These are phyloP conservation scores for Auricularia heimuer DNA, from an alignment of 768 basidiomycete genomes.

Conservation along the genomic window DNA sequence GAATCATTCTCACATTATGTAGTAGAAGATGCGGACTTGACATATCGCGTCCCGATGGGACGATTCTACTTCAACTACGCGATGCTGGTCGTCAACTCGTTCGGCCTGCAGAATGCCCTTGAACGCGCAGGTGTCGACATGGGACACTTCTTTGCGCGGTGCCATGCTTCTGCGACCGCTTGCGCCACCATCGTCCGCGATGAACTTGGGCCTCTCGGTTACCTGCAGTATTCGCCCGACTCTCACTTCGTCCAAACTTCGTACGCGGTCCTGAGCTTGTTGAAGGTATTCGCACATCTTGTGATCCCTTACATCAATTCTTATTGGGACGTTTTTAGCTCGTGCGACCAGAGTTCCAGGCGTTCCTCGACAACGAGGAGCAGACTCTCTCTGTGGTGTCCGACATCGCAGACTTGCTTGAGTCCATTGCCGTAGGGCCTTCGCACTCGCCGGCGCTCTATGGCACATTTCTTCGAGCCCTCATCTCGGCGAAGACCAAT, in stretches of 20 bases:
- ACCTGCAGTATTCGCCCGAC: slow-evolving; percentile 77
- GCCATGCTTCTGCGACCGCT: slow-evolving; percentile 59
- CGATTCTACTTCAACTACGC: slow-evolving; percentile 81
- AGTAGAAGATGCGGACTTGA: slow-evolving; percentile 19
- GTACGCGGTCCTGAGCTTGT: slow-evolving; percentile 85
- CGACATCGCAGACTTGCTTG: slow-evolving; percentile 74
- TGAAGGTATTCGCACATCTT: slow-evolving; percentile 55
- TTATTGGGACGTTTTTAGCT: slow-evolving; percentile 36
- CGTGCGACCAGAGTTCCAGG: slow-evolving; percentile 73
- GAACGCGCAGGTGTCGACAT: slow-evolving; percentile 66
- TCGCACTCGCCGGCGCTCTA: slow-evolving; percentile 88
- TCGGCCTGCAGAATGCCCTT: slow-evolving; percentile 92
- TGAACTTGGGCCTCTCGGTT: slow-evolving; percentile 65
- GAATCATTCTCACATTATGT: slow-evolving; percentile 16
- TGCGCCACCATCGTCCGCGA: slow-evolving; percentile 70
- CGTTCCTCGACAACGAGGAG: slow-evolving; percentile 64
- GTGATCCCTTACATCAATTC: background rate
- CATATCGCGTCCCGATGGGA: slow-evolving; percentile 38
- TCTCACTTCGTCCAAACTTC: slow-evolving; percentile 84
- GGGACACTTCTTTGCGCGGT: slow-evolving; percentile 75
- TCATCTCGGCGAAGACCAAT: slow-evolving; percentile 43
- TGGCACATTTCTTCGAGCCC: slow-evolving; percentile 68
- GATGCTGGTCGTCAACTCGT: slow-evolving; percentile 85
- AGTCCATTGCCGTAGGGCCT: slow-evolving; percentile 64
- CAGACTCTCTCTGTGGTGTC: slow-evolving; percentile 60